Conservation (phyloP, 371 early-diverging fungal species). For the Sporodiniella umbellata region DNA sequence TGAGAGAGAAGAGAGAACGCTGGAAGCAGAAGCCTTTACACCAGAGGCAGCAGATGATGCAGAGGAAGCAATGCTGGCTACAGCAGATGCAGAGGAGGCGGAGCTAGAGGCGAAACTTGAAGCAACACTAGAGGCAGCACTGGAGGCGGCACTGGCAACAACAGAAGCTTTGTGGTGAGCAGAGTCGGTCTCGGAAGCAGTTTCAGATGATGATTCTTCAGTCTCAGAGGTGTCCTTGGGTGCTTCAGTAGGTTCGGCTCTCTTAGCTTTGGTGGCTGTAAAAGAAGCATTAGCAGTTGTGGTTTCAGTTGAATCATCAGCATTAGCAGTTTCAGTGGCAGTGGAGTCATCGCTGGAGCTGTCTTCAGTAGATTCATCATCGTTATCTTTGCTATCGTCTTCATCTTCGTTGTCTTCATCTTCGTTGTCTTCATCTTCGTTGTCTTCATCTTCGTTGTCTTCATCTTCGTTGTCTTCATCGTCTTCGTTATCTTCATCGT, state of each 20-base stretch:
- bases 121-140: background rate
- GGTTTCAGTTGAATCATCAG: background rate
- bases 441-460: constrained; percentile 1
- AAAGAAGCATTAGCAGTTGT: too few species aligned
- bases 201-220: background rate
- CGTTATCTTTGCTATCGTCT: too few species aligned
- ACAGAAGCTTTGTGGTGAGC: too few species aligned
- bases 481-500: constrained; percentile 5
- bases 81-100: constrained; percentile 1
- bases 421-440: too few species aligned
- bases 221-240: background rate
- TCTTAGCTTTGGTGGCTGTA: background rate
- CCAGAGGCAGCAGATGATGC: constrained; percentile 1
- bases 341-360: background rate
- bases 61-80: background rate
- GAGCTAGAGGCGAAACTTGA: background rate
- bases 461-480: constrained; percentile 7
- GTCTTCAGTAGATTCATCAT: constrained; percentile 5
- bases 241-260: background rate
- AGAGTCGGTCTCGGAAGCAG: too few species aligned
- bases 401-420: too few species aligned
- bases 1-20: background rate
- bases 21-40: background rate
- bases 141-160: too few species aligned
- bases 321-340: constrained; percentile 8